Evolutionary conservation across 148 eudicot species (phyloP).

Genomic region (Rhododendron kiyosumense): DNA sequence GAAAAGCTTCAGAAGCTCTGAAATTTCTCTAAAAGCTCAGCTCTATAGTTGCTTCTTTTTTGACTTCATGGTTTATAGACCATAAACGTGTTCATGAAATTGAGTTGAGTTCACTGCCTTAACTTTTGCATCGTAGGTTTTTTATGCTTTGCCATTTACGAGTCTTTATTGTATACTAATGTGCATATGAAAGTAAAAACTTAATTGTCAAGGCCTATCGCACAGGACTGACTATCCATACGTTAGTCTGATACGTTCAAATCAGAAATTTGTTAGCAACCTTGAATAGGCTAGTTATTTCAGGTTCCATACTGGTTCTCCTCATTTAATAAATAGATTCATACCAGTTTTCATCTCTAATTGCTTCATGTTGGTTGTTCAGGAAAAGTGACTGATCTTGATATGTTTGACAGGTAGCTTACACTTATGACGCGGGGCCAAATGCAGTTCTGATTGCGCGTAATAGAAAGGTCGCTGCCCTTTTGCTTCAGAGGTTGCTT

Average conservation of each 20-base stretch:
- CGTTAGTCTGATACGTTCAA: too few relatives aligned
- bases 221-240: background rate
- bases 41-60: background rate
- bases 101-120: background rate
- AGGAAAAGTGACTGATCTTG: slow-evolving; percentile 1
- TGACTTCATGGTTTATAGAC: background rate
- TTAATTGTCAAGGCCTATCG: background rate
- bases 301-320: background rate
- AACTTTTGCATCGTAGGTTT: background rate
- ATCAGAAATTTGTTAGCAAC: background rate
- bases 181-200: background rate
- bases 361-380: slow-evolving; percentile 1
- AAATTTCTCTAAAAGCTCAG: background rate
- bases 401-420: slow-evolving; percentile 63
- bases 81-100: background rate
- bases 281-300: background rate
- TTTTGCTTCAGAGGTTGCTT: slow-evolving; percentile 71
- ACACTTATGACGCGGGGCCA: slow-evolving; percentile 81
- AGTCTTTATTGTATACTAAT: background rate
- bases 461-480: slow-evolving; percentile 64
- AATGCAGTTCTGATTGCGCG: slow-evolving; percentile 62
- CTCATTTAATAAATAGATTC: background rate
- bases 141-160: background rate
- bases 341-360: background rate
- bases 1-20: background rate